Percentiles rank a stretch among this genome's conserved stretches.
These are phyloP conservation scores for Puccinia coronata DNA, from an alignment of 1,284 basidiomycete species.

Conservation along the genomic window DNA sequence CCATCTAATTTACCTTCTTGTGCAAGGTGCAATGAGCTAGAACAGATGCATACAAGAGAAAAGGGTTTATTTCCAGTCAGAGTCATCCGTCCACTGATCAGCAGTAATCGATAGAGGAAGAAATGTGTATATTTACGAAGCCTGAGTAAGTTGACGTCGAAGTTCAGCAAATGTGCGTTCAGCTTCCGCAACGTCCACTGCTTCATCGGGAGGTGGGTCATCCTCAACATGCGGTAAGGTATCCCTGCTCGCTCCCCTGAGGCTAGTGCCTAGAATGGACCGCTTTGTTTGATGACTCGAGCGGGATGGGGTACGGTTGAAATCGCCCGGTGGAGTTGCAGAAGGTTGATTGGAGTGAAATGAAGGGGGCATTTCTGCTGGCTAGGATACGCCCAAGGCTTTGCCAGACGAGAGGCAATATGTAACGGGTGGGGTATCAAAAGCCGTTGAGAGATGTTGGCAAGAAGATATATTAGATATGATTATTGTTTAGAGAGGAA, in stretches of 20 bases:
- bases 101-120: not conserved
- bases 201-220: not conserved
- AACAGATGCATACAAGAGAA: not conserved
- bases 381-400: too few species aligned
- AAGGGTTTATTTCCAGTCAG: not conserved
- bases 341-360: not conserved
- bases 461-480: too few species aligned
- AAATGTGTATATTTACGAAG: constrained; percentile 1
- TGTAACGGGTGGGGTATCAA: too few species aligned
- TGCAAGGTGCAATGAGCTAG: not conserved
- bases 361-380: not conserved
- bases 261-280: not conserved
- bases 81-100: not conserved
- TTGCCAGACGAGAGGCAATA: too few species aligned
- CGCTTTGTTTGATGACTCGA: not conserved
- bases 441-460: too few species aligned
- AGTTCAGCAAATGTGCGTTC: constrained; percentile 33
- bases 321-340: not conserved
- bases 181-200: constrained; percentile 21
- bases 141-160: constrained; percentile 31
- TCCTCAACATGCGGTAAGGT: not conserved
- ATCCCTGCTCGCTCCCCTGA: not conserved
- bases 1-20: constrained; percentile 14
- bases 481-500: too few species aligned
- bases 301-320: not conserved